These are phyloP conservation scores for Citrus sinensis DNA, from an alignment of 345 rosid genomes.

Conservation along the genomic window DVS_A1.0 CM039165.1:29456001-29456500, in stretches of 20 bases:
- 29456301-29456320: constrained; percentile 65
- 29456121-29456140: constrained; percentile 20
- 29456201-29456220: constrained; percentile 85
- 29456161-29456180: constrained; percentile 20
- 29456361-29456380: constrained; percentile 60
- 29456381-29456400: constrained; percentile 29
- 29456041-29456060: constrained; percentile 20
- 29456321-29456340: constrained; percentile 59
- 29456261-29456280: constrained; percentile 68
- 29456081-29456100: constrained; percentile 17
- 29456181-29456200: constrained; percentile 9
- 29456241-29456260: constrained; percentile 47
- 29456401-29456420: constrained; percentile 40
- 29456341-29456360: constrained; percentile 45
- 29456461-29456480: not conserved
- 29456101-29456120: constrained; percentile 16
- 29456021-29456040: constrained; percentile 16
- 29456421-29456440: constrained; percentile 21
- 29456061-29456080: constrained; percentile 17
- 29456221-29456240: constrained; percentile 43
- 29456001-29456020: constrained; percentile 35
- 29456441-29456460: constrained; percentile 29
- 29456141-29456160: constrained; percentile 25
- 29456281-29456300: constrained; percentile 97
- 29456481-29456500: constrained; percentile 15